Evolutionary conservation across 1,284 basidiomycete species (phyloP), one percentile per base, ranked within the genome.

Genomic region (Fistulinella staudtii): DNA sequence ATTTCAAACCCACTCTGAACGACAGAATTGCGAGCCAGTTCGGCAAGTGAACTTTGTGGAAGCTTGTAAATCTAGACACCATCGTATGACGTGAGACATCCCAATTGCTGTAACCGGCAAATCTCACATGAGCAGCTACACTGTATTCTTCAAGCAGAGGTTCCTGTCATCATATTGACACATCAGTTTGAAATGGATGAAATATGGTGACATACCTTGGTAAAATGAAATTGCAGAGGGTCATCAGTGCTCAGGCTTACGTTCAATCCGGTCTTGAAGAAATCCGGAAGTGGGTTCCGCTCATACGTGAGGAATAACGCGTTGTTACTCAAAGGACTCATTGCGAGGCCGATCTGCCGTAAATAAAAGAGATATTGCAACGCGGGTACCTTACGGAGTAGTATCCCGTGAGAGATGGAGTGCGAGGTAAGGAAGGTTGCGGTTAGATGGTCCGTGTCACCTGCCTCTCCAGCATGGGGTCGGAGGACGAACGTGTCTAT

Each of bases 1-100:
- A 98, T 98, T 69, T 99, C 96, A 68, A 98, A 99, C 1, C 96
- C 96, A 53, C 89, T 93, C 65, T 99, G 96, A 42, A 93, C 74
- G 27, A 98, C 95, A 2, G 91, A 94, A 70, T 98, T 99, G 36
- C 95, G 82, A 15, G 96, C 95, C 21, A 99, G 78, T 69, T 99
- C 95, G 36, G 84, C 85, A 5, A 89, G 72, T 1, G 85, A 87
- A 53, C 82, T 85, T 61, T 89, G 87, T 0, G 91, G 89, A 39
- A 96, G 70, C 68, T 95, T 94, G 68, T 94, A 93, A 47, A 95
- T 94, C 84, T 92, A 58, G 36, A 25, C 3, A 37, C 36, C 45
- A 35, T 33, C 43, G 34, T 21, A 36, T 33, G 5, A 35, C 4
- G 15, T 45, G 30, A 51, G 41, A 38, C 2, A 25, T 24, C n/a